Conservation (phyloP, 805 yeast species). For the Wickerhamomyces hampshirensis region DNA sequence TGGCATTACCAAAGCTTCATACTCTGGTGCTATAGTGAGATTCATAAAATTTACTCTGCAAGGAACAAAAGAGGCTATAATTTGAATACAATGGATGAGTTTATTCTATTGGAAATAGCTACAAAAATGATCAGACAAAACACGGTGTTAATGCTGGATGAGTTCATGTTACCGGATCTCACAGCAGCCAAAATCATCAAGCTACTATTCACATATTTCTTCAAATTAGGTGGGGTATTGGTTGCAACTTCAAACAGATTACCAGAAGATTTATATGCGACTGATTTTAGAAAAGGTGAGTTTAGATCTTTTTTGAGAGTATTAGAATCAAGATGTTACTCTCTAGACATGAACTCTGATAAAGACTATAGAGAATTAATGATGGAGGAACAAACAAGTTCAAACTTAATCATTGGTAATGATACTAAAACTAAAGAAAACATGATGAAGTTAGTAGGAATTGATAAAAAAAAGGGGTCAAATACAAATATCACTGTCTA, state of each 20-base stretch:
- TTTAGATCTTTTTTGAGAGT: constrained; percentile 54
- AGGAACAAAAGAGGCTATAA: constrained; percentile 21
- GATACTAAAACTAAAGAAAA: background rate
- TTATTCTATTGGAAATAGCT: constrained; percentile 61
- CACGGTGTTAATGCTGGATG: constrained; percentile 62
- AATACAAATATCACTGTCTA: constrained; percentile 42
- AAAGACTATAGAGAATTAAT: constrained; percentile 46
- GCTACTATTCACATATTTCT: constrained; percentile 60
- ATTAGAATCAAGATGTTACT: constrained; percentile 52
- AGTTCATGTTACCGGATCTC: constrained; percentile 73
- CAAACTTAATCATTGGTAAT: constrained; percentile 38
- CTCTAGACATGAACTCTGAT: constrained; percentile 55
- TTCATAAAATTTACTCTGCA: constrained; percentile 45
- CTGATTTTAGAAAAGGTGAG: constrained; percentile 54
- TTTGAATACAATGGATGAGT: constrained; percentile 50
- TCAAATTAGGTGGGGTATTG: constrained; percentile 69
- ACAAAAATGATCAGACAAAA: constrained; percentile 53
- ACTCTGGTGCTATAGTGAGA: constrained; percentile 60
- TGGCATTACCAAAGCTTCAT: constrained; percentile 73
- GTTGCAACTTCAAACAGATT: constrained; percentile 71
- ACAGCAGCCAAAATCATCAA: constrained; percentile 69
- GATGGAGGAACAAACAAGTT: constrained; percentile 5
- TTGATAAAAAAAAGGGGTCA: constrained; percentile 6
- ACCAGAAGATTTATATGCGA: constrained; percentile 68
- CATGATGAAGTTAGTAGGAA: constrained; percentile 1